Base-by-base conservation (phyloP, 2,329 filamentous ascomycete species). In the Colletotrichum abscissum region DNA sequence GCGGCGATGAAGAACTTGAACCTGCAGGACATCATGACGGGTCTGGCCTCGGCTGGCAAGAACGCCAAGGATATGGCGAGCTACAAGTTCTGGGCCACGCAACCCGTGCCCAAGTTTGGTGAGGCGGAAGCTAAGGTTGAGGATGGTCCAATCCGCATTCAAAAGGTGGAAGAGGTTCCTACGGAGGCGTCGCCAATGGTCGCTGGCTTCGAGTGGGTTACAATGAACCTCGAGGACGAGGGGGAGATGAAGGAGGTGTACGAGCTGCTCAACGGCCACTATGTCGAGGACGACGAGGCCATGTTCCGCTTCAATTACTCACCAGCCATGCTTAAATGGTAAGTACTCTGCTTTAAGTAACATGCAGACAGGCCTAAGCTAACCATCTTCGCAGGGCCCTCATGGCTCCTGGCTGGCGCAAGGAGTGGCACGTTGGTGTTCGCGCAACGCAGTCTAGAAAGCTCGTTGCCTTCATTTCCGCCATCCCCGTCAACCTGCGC, bases 291-390 rank as follows among this genome's bases (percentile, higher is more conserved):
- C 81, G 93, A 95, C 78, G 95, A 98, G 81, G 95, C 96, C 75
- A 97, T 97, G 89, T 98, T 99, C 86, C 92, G 97, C 67, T 98
- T 99, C 88, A 96, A 97, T 82, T 99, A 99, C 85, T 97, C 95
- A 1, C 87, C 91, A 52, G 92, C 93, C 1, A 97, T 98, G 80
- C 87, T 99, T 60, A 93, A 95, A 82, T 99, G 97, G 95, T 95
- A 84, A 77, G 88, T 79, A 4, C 67, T 74, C 22, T 12, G 5
- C 19, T 9, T n/a, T 12, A 19, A 8, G 5, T 49, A 12, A 22
- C 16, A 12, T 24, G 26, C 24, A 5, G 16, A 22, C 54, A 30
- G 11, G 11, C 9, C 57, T 69, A 6, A n/a, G 49, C 66, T 75
- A 26, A 75, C 73, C 12, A 8, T 19, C 6, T 12, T 46, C 16